phyloP scores from a whole-genome alignment of 2,329 filamentous ascomycete genomes.

The Sclerotinia glacialis region DNA sequence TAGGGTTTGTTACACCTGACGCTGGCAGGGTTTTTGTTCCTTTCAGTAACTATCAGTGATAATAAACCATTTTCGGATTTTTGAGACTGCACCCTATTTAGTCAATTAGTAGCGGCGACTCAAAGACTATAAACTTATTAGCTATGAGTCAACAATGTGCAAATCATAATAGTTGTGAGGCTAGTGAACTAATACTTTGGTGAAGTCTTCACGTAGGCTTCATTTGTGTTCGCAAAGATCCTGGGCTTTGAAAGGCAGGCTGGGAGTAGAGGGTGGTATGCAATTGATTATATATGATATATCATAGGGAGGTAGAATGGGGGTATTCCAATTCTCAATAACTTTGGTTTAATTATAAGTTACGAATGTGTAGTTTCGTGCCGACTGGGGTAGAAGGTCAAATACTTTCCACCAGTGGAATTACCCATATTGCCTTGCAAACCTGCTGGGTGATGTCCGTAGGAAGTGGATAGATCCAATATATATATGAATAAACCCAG shows the following conservation, averaged over 20 bases:
- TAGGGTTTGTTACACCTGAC: background rate
- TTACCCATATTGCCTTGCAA: background rate
- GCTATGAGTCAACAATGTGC: background rate
- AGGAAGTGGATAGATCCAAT: background rate
- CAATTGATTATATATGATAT: background rate
- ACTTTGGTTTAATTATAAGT: background rate
- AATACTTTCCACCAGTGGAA: slow-evolving; percentile 1
- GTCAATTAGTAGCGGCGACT: background rate
- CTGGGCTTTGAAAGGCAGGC: background rate
- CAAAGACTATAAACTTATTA: background rate
- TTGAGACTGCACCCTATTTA: background rate
- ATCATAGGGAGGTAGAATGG: background rate
- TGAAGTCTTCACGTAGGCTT: slow-evolving; percentile 1
- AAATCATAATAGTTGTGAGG: too few species aligned
- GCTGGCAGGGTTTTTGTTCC: background rate
- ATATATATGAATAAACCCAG: background rate
- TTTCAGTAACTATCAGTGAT: background rate
- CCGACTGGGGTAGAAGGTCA: background rate
- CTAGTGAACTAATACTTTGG: background rate
- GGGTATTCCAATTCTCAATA: background rate
- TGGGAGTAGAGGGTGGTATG: background rate
- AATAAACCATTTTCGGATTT: background rate
- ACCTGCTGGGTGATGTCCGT: background rate
- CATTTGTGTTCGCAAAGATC: background rate
- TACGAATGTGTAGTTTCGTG: background rate